A percentile compares a stretch with the other conserved stretches of the same genome.
Evolutionary conservation across 441 rosid genomes (phyloP).

Genomic region (Adansonia madagascariensis): DNA sequence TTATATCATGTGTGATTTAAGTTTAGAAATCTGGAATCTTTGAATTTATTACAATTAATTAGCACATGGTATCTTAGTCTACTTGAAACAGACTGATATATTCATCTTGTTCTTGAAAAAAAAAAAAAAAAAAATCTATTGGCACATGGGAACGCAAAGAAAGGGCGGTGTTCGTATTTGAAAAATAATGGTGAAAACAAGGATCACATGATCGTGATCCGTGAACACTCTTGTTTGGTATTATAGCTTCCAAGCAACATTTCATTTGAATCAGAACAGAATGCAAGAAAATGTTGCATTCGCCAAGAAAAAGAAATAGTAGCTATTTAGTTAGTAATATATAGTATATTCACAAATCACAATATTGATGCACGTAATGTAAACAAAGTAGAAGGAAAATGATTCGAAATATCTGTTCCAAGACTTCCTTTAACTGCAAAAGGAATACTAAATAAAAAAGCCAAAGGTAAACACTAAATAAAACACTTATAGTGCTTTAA

Average conservation of each 20-base stretch:
- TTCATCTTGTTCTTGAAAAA: conserved; percentile 10
- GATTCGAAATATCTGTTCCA: not conserved
- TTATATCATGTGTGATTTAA: not conserved
- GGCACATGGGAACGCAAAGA: conserved; percentile 14
- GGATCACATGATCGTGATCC: not conserved
- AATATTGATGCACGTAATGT: not conserved
- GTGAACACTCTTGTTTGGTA: not conserved
- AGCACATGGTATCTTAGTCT: not conserved
- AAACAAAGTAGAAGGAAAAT: not conserved
- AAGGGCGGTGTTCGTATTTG: not conserved
- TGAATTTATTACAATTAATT: not conserved
- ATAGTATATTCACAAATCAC: conserved; percentile 8
- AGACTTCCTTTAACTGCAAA: not conserved
- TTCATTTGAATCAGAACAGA: not conserved
- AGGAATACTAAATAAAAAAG: not conserved
- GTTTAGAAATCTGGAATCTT: not conserved
- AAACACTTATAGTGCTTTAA: not conserved
- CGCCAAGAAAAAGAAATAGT: not conserved
- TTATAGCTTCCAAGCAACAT: conserved; percentile 12
- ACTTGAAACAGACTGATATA: not conserved
- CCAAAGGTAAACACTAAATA: not conserved
- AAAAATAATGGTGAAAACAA: not conserved
- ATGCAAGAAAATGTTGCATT: conserved; percentile 2
- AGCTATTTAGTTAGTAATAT: not conserved
- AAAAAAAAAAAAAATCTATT: not conserved